A percentile compares a stretch with the other conserved stretches of the same genome.
phyloP scores from a whole-genome alignment of 1,284 basidiomycete genomes.

The Austroboletus novae-zelandiae region DNA sequence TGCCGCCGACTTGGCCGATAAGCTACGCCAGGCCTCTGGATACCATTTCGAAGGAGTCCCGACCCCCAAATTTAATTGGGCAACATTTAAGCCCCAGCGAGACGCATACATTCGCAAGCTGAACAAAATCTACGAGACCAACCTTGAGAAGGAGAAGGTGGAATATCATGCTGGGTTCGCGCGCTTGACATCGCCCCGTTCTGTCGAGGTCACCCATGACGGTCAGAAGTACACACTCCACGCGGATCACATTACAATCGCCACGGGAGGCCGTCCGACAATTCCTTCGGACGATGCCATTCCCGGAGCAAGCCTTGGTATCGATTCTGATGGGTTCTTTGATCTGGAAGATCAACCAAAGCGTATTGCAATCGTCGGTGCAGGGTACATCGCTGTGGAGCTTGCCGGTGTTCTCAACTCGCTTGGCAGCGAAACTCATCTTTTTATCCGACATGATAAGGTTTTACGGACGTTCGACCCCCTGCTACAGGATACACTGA shows the following conservation, averaged over 20 bases:
- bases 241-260: slow-evolving; percentile 78
- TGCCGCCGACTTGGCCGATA: slow-evolving; percentile 90
- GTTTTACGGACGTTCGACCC: slow-evolving; percentile 95
- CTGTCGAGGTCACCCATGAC: slow-evolving; percentile 69
- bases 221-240: slow-evolving; percentile 65
- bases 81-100: slow-evolving; percentile 87
- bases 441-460: slow-evolving; percentile 87
- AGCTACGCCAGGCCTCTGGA: slow-evolving; percentile 71
- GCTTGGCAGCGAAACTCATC: slow-evolving; percentile 86
- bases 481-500: slow-evolving; percentile 80
- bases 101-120: slow-evolving; percentile 93
- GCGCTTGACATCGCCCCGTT: slow-evolving; percentile 62
- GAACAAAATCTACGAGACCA: slow-evolving; percentile 90
- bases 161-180: slow-evolving; percentile 86
- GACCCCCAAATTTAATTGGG: slow-evolving; percentile 82
- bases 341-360: slow-evolving; percentile 88
- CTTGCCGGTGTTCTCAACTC: slow-evolving; percentile 87
- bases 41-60: slow-evolving; percentile 74
- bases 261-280: slow-evolving; percentile 85
- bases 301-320: slow-evolving; percentile 88
- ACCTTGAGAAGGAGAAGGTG: slow-evolving; percentile 87
- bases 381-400: slow-evolving; percentile 97
- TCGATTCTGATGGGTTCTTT: slow-evolving; percentile 96
- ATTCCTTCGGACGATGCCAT: slow-evolving; percentile 80
- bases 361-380: slow-evolving; percentile 91